A percentile compares a stretch with the other conserved stretches of the same genome.
Evolutionary conservation across 371 early-diverging fungal species (phyloP).

Genomic region (Nematocida sp.): DNA sequence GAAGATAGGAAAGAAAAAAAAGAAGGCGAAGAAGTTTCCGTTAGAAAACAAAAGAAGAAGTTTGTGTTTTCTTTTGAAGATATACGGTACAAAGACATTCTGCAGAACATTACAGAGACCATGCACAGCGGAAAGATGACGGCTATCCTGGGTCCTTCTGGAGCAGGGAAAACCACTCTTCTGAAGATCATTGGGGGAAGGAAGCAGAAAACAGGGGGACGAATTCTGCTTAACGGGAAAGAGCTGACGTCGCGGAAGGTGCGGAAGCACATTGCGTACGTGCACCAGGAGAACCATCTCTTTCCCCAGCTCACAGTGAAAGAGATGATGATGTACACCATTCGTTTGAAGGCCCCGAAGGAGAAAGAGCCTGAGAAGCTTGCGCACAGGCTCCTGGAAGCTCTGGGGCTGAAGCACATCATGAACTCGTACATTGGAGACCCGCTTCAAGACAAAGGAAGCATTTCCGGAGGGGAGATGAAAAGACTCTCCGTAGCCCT

Average conservation of each 20-base stretch:
- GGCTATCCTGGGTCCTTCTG: slow-evolving; percentile 65
- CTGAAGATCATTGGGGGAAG: slow-evolving; percentile 77
- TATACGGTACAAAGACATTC: slow-evolving; percentile 23
- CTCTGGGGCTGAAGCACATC: slow-evolving; percentile 30
- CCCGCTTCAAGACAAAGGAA: slow-evolving; percentile 47
- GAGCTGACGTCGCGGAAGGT: slow-evolving; percentile 61
- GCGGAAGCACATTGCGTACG: slow-evolving; percentile 65
- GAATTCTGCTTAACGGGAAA: slow-evolving; percentile 74
- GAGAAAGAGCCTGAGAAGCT: slow-evolving; percentile 24
- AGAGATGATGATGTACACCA: slow-evolving; percentile 57
- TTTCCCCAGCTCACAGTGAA: slow-evolving; percentile 62
- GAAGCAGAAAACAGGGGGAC: slow-evolving; percentile 68
- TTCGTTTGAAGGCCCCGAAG: slow-evolving; percentile 63
- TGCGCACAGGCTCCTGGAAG: slow-evolving; percentile 33
- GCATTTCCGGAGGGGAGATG: slow-evolving; percentile 72
- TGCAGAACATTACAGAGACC: slow-evolving; percentile 16
- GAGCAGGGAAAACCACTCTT: slow-evolving; percentile 79
- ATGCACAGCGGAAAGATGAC: slow-evolving; percentile 65
- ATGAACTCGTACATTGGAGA: slow-evolving; percentile 34
- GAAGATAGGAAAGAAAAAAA: neutral
- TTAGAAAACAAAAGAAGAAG: neutral
- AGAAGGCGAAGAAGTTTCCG: neutral
- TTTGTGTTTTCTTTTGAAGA: slow-evolving; percentile 28
- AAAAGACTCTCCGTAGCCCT: slow-evolving; percentile 76
- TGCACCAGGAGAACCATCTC: slow-evolving; percentile 66